These are phyloP conservation scores for Leishmania major DNA, from an alignment of 208 protist species.

Conservation along the genomic window DNA sequence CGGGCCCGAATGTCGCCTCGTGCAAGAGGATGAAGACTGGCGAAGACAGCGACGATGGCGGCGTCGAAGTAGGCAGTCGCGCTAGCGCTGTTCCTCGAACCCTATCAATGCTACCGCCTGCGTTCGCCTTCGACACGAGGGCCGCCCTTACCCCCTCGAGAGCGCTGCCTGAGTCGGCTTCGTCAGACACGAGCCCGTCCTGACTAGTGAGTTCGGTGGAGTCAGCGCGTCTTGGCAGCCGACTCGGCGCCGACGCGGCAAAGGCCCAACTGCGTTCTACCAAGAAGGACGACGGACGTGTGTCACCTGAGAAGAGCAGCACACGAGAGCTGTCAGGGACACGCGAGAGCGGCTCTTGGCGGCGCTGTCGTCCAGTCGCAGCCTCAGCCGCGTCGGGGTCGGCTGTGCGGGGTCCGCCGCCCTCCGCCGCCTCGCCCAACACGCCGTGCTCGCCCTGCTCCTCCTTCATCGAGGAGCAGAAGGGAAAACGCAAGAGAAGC, in stretches of 20 bases:
- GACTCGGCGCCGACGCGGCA: conserved; percentile 9
- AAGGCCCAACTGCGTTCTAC: conserved; percentile 67
- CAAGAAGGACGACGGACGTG: conserved; percentile 69
- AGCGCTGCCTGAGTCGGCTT: neutral
- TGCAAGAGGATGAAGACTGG: conserved; percentile 86
- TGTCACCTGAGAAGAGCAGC: conserved; percentile 93
- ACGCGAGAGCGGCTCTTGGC: neutral
- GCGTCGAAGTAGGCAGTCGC: neutral
- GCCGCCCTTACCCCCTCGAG: neutral
- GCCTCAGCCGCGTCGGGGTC: neutral
- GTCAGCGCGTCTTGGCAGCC: neutral
- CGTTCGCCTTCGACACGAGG: neutral
- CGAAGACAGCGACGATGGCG: neutral
- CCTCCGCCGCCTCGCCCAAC: neutral
- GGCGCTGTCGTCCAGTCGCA: neutral
- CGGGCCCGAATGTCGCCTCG: conserved; percentile 94
- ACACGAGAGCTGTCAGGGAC: conserved; percentile 41
- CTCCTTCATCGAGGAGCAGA: neutral
- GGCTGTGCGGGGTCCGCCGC: neutral
- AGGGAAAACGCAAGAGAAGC: conserved; percentile 80
- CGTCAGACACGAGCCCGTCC: neutral
- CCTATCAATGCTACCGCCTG: neutral
- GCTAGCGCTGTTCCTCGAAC: neutral
- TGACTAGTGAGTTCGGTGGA: neutral
- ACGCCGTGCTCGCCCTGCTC: neutral